Evolutionary conservation across 768 basidiomycete genomes (phyloP).

Genomic region (Coprinopsis cinerea): DNA sequence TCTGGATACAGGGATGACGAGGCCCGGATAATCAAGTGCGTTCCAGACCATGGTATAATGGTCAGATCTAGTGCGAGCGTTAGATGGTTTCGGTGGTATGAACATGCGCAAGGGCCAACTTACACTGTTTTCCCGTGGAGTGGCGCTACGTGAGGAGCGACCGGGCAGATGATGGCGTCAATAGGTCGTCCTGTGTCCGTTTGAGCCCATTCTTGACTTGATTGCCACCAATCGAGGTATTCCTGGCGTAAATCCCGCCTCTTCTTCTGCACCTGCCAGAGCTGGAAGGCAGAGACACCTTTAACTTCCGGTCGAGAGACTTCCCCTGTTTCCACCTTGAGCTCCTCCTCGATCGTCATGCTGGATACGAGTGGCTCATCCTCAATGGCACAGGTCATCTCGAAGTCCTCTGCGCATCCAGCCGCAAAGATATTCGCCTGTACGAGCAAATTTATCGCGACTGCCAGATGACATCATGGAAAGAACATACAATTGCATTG

Average conservation of each 20-base stretch:
- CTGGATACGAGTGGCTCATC: constrained; percentile 53
- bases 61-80: too few species aligned
- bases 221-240: constrained; percentile 56
- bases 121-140: constrained; percentile 59
- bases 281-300: constrained; percentile 45
- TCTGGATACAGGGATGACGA: constrained; percentile 57
- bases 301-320: not conserved
- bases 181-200: constrained; percentile 71
- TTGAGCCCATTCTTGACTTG: constrained; percentile 31
- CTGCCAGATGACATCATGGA: not conserved
- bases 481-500: constrained; percentile 31
- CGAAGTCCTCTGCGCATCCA: constrained; percentile 44
- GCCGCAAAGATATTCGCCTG: constrained; percentile 40
- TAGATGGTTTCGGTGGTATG: constrained; percentile 6
- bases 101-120: constrained; percentile 6
- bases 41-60: constrained; percentile 65
- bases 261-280: constrained; percentile 62
- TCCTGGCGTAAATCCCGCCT: constrained; percentile 44
- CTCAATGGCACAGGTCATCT: constrained; percentile 25
- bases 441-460: not conserved
- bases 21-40: constrained; percentile 56
- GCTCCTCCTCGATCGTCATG: constrained; percentile 33
- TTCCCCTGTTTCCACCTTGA: constrained; percentile 6
- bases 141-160: constrained; percentile 51
- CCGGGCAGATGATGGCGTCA: constrained; percentile 68